Evolutionary conservation across 164 flowering plant genomes (phyloP).

Genomic region (Piper betle): DNA sequence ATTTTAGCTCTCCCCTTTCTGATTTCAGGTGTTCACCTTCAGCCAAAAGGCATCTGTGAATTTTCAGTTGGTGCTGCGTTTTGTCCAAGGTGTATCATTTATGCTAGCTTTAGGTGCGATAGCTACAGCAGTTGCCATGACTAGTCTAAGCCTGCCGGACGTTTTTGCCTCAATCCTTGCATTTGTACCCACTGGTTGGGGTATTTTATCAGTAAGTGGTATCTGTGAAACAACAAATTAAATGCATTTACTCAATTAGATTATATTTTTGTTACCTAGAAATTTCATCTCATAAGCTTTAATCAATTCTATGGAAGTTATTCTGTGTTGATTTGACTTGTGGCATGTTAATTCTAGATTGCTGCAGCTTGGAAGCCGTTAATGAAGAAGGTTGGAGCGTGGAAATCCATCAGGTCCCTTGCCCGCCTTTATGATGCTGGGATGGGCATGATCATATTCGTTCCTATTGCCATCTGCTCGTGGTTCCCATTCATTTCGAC

Average conservation of each 20-base stretch:
- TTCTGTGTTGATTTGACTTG: not conserved
- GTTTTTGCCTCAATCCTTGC: conserved; percentile 84
- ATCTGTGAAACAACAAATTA: not conserved
- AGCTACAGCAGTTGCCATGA: conserved; percentile 43
- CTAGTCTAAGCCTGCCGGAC: conserved; percentile 45
- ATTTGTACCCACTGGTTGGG: conserved; percentile 98
- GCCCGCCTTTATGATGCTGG: conserved; percentile 95
- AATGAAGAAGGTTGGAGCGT: conserved; percentile 62
- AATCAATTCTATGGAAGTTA: not conserved
- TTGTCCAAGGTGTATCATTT: conserved; percentile 76
- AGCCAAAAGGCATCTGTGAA: conserved; percentile 93
- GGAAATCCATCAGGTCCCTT: conserved; percentile 84
- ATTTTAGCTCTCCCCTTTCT: not conserved
- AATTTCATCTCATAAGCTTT: not conserved
- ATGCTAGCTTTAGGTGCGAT: conserved; percentile 68
- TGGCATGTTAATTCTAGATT: conserved; percentile 34
- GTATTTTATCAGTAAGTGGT: conserved; percentile 70
- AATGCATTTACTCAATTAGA: not conserved
- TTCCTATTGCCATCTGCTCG: conserved; percentile 76
- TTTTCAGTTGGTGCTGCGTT: conserved; percentile 81
- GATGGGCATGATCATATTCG: conserved; percentile 89
- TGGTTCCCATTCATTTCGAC: conserved; percentile 98
- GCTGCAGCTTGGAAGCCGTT: conserved; percentile 86
- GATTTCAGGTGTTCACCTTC: conserved; percentile 78
- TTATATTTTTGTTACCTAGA: not conserved